Evolutionary conservation across 371 early-diverging fungal species (phyloP), one percentile per base, ranked within the genome.

Genomic region (Actinomortierella wolfii): DNA sequence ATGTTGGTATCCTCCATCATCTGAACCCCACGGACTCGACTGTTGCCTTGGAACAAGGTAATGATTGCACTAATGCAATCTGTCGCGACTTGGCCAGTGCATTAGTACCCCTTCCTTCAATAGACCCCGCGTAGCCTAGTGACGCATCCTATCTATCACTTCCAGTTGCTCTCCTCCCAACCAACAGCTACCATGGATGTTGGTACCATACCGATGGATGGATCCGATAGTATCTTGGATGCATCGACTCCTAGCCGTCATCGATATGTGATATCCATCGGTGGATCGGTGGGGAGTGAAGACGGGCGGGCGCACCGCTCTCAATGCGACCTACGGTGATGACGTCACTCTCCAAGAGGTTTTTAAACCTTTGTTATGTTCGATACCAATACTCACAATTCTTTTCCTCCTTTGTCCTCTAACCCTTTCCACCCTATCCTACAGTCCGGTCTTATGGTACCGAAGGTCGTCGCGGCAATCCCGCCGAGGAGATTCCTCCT

Each of bases 11-110:
- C 46, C 86, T 97, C 45, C 89, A 91, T 69, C 87, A 86, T 50
- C 91, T 97, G 67, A 92, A 96, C 82, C 89, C 91, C 51, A 76
- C 83, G n/a, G 92, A 93, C 59, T 89, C 93, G 21, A 92, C 96
- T 11, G 93, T 97, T 51, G 86, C 96, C n/a, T 87, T 97, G 45
- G 89, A 90, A 59, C 86, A 96, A 78, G 92, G 92, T 91, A 79
- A 68, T 64, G 18, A 13, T 46, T 1, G 24, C 18, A 9, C 18
- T 39, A 4, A 11, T 34, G 34, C 4, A 14, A 24, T 15, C 6
- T 7, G 47, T 46, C 47, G 18, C 47, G 47, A 46, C 47, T 18
- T 21, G 47, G 47, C 18, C 24, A 47, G 23, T 21, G 47, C 47
- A 47, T 25, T 9, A 6, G 20, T 9, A 21, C 47, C 47, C 9